Evolutionary conservation across 495 filamentous ascomycete genomes (phyloP).

Genomic region (Daldinia bambusicola): DNA sequence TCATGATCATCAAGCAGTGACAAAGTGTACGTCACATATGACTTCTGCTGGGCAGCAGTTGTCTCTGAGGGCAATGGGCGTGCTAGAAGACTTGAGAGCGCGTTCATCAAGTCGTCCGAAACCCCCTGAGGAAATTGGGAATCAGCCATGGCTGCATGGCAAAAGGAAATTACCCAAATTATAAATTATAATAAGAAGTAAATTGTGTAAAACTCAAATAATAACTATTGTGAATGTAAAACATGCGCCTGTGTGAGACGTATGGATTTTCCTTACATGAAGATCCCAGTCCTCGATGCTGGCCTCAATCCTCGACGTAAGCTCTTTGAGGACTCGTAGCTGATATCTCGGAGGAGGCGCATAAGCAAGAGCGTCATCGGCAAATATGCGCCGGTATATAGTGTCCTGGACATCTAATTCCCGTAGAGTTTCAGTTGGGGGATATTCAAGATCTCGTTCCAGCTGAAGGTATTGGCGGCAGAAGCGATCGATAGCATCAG

Average conservation of each 20-base stretch:
- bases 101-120: constrained; percentile 74
- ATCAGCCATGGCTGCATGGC: constrained; percentile 42
- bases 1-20: constrained; percentile 46
- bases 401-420: constrained; percentile 64
- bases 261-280: constrained; percentile 70
- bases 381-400: constrained; percentile 72
- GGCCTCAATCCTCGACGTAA: constrained; percentile 72
- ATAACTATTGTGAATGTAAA: neutral
- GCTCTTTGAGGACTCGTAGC: constrained; percentile 74
- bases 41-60: constrained; percentile 75
- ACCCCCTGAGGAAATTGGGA: constrained; percentile 67
- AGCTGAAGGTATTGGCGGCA: constrained; percentile 58
- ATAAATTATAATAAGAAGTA: no score
- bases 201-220: no score
- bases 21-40: constrained; percentile 76
- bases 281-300: constrained; percentile 79
- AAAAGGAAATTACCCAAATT: neutral
- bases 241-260: neutral
- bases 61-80: constrained; percentile 68
- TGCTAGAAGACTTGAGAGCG: constrained; percentile 67
- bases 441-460: constrained; percentile 50
- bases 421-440: constrained; percentile 46
- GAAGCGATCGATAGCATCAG: constrained; percentile 46
- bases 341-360: constrained; percentile 74
- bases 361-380: constrained; percentile 58